Evolutionary conservation across 78 protist species (phyloP), one percentile per base, ranked within the genome.

Genomic region (Dictyostelium intermedium): DNA sequence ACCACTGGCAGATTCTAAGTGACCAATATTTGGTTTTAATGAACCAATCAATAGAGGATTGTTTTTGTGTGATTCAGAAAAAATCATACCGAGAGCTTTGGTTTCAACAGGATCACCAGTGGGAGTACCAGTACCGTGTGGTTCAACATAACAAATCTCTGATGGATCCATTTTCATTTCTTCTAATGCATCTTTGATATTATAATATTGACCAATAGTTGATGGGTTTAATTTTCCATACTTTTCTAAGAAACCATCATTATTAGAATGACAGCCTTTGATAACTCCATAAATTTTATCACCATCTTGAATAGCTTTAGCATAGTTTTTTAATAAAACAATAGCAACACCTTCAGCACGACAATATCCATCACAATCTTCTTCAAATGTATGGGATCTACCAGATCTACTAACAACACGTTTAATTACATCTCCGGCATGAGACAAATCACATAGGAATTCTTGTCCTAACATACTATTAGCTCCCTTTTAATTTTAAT

Each of bases 41-140:
- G 77, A 9, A 72, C 97, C 97, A 10, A 97, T 50, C 6, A 32
- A 27, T 30, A 82, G 50, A 39, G 93, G 91, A 20, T 9, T 53
- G 32, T 53, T 82, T 18, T 32, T 50, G 30, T 63, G 73, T 30
- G 86, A 43, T 23, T 32, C 27, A 16, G 61, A 82, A 16, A 95
- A 27, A 3, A 89, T 35, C 14, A 5, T 27, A 23, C 83, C 50
- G n/a, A 96, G 47, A 13, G 97, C 87, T 7, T 69, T 79, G 20
- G 84, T 61, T 70, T 95, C 98, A 30, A 96, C 84, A 41, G 98
- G 97, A 73, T 97, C 98, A 63, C 99, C 99, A 1, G 16, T 34
- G 1, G 37, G 45, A 8, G 87, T 82, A 20, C 87, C 87, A 63
- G 89, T 83, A 11, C 89, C 89, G 41, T 83, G 89, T 30, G 66